Conservation (phyloP, 768 basidiomycete genomes). For the Termitomyces sp. region DNA sequence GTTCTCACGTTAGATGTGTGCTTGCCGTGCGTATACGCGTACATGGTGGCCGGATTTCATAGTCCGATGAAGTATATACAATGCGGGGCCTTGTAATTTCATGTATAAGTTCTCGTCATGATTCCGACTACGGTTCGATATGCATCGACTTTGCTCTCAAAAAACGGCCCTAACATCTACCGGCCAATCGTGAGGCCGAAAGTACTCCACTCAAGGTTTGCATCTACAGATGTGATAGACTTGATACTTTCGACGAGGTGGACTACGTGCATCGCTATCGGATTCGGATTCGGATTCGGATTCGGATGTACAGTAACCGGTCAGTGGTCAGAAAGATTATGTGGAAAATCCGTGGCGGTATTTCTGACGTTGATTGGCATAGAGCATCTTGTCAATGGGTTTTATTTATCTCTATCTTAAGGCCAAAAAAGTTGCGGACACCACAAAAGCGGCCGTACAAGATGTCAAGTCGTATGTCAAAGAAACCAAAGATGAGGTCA, state of each 20-base stretch:
- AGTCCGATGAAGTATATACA: not conserved
- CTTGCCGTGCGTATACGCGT: not conserved
- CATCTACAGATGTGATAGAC: too few relatives aligned
- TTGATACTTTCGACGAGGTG: too few relatives aligned
- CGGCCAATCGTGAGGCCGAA: not conserved
- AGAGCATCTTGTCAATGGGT: not conserved
- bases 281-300: not conserved
- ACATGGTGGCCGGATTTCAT: not conserved
- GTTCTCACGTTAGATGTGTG: not conserved
- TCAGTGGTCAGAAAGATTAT: not conserved
- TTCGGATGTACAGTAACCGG: not conserved
- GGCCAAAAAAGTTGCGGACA: not conserved
- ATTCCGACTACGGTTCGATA: not conserved
- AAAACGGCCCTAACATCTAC: not conserved
- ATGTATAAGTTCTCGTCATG: not conserved
- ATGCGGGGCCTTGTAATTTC: too few relatives aligned
- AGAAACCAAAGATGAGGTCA: not conserved
- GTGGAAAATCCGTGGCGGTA: not conserved
- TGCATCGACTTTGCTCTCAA: not conserved
- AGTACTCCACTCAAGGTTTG: not conserved
- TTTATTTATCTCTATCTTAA: not conserved
- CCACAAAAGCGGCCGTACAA: not conserved
- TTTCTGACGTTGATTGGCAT: not conserved
- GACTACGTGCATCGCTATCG: too few relatives aligned
- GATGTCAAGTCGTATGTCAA: not conserved